Conservation (phyloP, 805 yeast species). For the Dipodascus geniculatus region DNA sequence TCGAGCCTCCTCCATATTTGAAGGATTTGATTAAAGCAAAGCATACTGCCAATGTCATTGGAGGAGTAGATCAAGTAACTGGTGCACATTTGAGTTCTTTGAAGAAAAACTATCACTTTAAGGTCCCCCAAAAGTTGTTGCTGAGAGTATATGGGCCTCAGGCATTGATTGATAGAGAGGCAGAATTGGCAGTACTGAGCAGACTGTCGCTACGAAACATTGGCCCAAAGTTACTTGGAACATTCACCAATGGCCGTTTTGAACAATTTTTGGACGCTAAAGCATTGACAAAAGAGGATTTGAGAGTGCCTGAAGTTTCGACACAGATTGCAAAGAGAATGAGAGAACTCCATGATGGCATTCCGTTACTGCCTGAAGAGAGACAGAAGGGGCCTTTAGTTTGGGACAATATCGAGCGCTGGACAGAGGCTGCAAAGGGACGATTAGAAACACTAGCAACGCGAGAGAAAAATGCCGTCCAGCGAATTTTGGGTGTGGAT, state of each 20-base stretch:
- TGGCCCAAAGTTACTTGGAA: slow-evolving; percentile 83
- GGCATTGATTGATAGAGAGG: slow-evolving; percentile 77
- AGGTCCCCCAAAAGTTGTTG: slow-evolving; percentile 47
- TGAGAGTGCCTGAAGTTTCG: slow-evolving; percentile 64
- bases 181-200: slow-evolving; percentile 60
- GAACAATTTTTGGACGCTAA: slow-evolving; percentile 84
- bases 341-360: slow-evolving; percentile 84
- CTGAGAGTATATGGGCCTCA: slow-evolving; percentile 83
- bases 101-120: slow-evolving; percentile 19
- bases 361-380: slow-evolving; percentile 51
- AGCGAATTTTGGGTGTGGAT: slow-evolving; percentile 33
- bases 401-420: slow-evolving; percentile 60
- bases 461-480: slow-evolving; percentile 14
- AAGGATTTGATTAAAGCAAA: slow-evolving; percentile 23
- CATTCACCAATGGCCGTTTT: slow-evolving; percentile 83
- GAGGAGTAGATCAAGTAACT: slow-evolving; percentile 16
- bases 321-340: slow-evolving; percentile 88
- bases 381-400: slow-evolving; percentile 47
- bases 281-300: slow-evolving; percentile 61
- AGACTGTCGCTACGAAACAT: slow-evolving; percentile 67
- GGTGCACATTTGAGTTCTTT: slow-evolving; percentile 5
- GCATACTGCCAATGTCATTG: slow-evolving; percentile 1
- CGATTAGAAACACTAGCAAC: slow-evolving; percentile 33
- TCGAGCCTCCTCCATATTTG: slow-evolving; percentile 40
- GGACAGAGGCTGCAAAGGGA: slow-evolving; percentile 43